Conservation (phyloP, 1,139 yeast genomes). For the Candida gigantensis region DNA sequence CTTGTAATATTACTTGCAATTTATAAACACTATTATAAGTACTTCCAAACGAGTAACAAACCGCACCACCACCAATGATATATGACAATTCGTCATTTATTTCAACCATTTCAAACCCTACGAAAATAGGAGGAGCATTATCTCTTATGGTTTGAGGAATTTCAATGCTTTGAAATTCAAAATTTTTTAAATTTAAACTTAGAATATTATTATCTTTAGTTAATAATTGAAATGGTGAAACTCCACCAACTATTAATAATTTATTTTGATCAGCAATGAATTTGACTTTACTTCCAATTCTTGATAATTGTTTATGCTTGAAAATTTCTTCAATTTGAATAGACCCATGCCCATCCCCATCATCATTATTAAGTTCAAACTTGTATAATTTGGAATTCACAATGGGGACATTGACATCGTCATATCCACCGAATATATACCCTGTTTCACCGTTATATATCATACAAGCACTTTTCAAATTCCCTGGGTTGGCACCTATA, state of each 20-base stretch:
- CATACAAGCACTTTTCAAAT: constrained; percentile 34
- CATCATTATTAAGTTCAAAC: constrained; percentile 25
- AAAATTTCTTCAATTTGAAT: constrained; percentile 3
- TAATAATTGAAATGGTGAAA: constrained; percentile 41
- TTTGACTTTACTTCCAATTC: constrained; percentile 50
- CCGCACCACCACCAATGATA: constrained; percentile 75
- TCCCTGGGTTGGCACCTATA: constrained; percentile 17
- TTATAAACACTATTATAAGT: constrained; percentile 48
- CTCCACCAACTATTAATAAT: constrained; percentile 62
- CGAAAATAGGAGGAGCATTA: constrained; percentile 49
- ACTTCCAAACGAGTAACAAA: constrained; percentile 83
- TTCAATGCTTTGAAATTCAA: constrained; percentile 22
- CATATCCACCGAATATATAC: constrained; percentile 57
- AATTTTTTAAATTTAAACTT: constrained; percentile 20
- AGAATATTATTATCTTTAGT: constrained; percentile 25
- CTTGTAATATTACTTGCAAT: too few relatives aligned
- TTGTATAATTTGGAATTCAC: constrained; percentile 36
- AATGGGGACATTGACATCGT: constrained; percentile 27
- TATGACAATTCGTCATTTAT: constrained; percentile 15
- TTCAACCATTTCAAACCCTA: constrained; percentile 55
- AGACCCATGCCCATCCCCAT: too few relatives aligned
- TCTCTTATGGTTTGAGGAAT: constrained; percentile 38
- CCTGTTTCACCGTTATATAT: constrained; percentile 40
- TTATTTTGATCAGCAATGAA: constrained; percentile 24
- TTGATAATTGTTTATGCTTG: constrained; percentile 17